Percentiles rank a stretch among this genome's conserved stretches.
Conservation (phyloP, 2,329 filamentous ascomycete genomes). For the Zymoseptoria passerinii region DNA sequence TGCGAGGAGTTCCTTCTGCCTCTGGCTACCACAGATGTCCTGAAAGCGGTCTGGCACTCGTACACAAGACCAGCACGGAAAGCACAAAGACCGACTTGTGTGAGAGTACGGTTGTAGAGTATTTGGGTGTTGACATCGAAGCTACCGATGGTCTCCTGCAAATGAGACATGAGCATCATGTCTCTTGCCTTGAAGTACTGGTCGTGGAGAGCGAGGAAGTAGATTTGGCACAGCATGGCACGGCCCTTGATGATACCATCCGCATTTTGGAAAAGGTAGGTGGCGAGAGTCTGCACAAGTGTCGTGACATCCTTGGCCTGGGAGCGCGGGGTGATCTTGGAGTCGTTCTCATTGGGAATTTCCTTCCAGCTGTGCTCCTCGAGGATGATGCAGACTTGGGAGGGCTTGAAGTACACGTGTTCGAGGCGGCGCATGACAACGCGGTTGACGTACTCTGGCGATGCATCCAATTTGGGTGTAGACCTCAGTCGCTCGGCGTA, state of each 20-base stretch:
- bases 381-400: slow-evolving; percentile 84
- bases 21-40: slow-evolving; percentile 94
- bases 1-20: slow-evolving; percentile 94
- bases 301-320: slow-evolving; percentile 59
- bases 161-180: slow-evolving; percentile 99
- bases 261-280: slow-evolving; percentile 88
- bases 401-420: slow-evolving; percentile 98
- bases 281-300: slow-evolving; percentile 81
- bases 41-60: slow-evolving; percentile 95
- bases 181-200: slow-evolving; percentile 97
- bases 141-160: slow-evolving; percentile 92
- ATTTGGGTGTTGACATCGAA: slow-evolving; percentile 98
- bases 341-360: slow-evolving; percentile 62
- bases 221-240: slow-evolving; percentile 97
- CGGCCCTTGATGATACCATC: slow-evolving; percentile 93
- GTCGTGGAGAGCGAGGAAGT: slow-evolving; percentile 94
- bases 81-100: slow-evolving; percentile 95
- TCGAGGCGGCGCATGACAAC: slow-evolving; percentile 89
- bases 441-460: slow-evolving; percentile 84
- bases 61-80: slow-evolving; percentile 96
- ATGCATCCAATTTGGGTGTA: slow-evolving; percentile 59
- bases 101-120: slow-evolving; percentile 94
- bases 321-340: slow-evolving; percentile 67
- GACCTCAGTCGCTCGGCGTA: slow-evolving; percentile 79
- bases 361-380: slow-evolving; percentile 91